These are phyloP conservation scores for Globisporangium cederbergense DNA, from an alignment of 352 stramenopile species.

Conservation along the genomic window DNA sequence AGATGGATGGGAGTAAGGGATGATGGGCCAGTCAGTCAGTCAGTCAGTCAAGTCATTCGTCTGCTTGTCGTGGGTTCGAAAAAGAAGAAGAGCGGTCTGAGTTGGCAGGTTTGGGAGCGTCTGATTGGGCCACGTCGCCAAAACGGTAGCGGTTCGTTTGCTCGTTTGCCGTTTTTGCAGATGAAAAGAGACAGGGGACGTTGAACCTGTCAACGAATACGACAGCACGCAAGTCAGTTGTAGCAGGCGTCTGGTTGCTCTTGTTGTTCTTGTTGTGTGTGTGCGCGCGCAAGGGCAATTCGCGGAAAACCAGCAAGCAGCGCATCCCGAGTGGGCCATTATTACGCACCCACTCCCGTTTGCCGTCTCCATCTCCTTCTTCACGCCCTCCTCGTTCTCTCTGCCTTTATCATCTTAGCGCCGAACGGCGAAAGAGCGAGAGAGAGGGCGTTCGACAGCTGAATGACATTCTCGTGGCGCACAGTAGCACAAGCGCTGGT, in stretches of 20 bases:
- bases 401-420: neutral
- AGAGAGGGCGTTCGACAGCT: neutral
- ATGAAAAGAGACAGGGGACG: conserved; percentile 2
- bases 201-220: conserved; percentile 13
- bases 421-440: neutral
- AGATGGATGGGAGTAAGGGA: neutral
- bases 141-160: neutral
- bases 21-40: neutral
- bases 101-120: neutral
- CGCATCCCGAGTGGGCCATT: neutral
- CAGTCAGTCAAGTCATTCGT: neutral
- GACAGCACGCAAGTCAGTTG: neutral
- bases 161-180: neutral
- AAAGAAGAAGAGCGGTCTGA: neutral
- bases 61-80: conserved; percentile 1
- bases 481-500: neutral
- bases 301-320: neutral
- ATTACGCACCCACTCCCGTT: no score
- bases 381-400: neutral
- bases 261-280: neutral
- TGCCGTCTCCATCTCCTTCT: neutral
- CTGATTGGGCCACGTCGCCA: conserved; percentile 5
- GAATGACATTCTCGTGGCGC: no score
- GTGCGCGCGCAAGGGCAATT: neutral
- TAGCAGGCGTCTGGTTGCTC: no score